These are phyloP conservation scores for Cercospora sp. DNA, from an alignment of 2,329 filamentous ascomycete genomes.

Conservation along the genomic window DNA sequence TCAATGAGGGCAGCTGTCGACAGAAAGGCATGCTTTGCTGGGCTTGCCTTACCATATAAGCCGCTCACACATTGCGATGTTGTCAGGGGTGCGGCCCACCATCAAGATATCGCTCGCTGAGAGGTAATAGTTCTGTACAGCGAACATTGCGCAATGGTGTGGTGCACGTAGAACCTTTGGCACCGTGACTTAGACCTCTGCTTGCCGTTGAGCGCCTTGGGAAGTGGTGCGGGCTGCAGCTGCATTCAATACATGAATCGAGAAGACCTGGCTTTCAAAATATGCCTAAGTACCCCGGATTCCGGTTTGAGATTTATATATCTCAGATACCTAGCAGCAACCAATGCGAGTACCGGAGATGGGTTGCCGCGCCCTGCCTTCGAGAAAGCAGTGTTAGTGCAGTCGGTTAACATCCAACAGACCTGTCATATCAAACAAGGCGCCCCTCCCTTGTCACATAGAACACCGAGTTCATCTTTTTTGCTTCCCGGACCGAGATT, in stretches of 20 bases:
- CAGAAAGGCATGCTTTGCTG: neutral
- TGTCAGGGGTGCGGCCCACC: neutral
- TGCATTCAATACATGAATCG: neutral
- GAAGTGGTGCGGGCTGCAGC: neutral
- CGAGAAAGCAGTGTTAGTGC: neutral
- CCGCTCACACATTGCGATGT: neutral
- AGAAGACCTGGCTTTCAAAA: neutral
- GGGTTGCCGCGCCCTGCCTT: neutral
- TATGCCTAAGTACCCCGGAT: neutral
- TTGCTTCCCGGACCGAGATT: slow-evolving; percentile 1
- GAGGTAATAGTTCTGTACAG: neutral
- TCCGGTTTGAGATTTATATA: neutral
- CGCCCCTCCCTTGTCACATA: slow-evolving; percentile 2
- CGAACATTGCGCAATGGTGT: neutral
- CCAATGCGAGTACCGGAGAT: slow-evolving; percentile 1
- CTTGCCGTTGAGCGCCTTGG: neutral
- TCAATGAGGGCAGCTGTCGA: neutral
- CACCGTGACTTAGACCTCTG: neutral
- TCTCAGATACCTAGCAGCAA: neutral
- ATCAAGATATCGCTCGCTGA: neutral
- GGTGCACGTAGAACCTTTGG: neutral
- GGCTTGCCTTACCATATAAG: neutral
- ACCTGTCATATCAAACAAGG: neutral
- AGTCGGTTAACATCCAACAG: neutral
- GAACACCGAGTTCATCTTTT: slow-evolving; percentile 4